These are phyloP conservation scores for Solanum bukasovii DNA, from an alignment of 257 asterid species.

Conservation along the genomic window DNA sequence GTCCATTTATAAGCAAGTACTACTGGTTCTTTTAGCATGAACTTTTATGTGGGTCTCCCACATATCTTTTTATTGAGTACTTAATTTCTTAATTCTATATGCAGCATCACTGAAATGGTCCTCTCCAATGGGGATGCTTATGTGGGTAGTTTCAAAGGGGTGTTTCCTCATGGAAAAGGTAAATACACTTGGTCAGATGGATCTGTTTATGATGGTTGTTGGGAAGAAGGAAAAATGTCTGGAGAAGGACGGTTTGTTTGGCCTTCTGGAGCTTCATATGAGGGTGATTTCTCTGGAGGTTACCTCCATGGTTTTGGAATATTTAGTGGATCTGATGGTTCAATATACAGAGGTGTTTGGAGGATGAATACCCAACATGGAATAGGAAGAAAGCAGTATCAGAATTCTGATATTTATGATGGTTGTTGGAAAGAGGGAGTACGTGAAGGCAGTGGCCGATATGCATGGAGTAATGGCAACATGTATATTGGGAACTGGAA, in stretches of 20 bases:
- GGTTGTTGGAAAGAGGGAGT: constrained; percentile 93
- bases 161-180: constrained; percentile 69
- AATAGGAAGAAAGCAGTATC: constrained; percentile 72
- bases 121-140: constrained; percentile 75
- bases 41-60: neutral
- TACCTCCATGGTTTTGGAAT: constrained; percentile 84
- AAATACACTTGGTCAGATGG: constrained; percentile 86
- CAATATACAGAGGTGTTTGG: constrained; percentile 76
- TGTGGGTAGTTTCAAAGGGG: constrained; percentile 44
- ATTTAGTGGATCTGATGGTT: constrained; percentile 60
- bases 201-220: constrained; percentile 74
- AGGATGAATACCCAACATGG: constrained; percentile 86
- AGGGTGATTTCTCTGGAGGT: constrained; percentile 84
- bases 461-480: constrained; percentile 66
- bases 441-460: constrained; percentile 90
- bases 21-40: neutral
- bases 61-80: neutral
- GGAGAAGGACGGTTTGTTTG: constrained; percentile 81
- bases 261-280: constrained; percentile 72
- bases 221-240: constrained; percentile 88
- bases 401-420: constrained; percentile 71
- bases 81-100: neutral
- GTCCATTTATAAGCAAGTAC: neutral
- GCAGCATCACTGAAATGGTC: constrained; percentile 40
- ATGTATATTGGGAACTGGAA: constrained; percentile 85